These are phyloP conservation scores for Carex parvula DNA, from an alignment of 176 grass and related monocot genomes.

Conservation along the genomic window DNA sequence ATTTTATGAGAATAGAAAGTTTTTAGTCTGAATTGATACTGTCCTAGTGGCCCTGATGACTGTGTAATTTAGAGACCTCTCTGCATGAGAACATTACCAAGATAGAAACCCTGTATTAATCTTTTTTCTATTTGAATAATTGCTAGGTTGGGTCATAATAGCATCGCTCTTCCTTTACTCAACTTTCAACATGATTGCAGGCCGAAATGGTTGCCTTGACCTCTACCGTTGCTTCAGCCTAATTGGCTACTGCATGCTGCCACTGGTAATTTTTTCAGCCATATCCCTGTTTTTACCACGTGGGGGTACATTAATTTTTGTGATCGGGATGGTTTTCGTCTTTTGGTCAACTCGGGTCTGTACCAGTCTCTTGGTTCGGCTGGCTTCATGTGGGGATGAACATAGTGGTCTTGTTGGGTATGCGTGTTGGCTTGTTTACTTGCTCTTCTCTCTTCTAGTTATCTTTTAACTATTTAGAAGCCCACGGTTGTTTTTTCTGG, in stretches of 20 bases:
- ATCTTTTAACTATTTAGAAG: constrained; percentile 52
- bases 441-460: constrained; percentile 92
- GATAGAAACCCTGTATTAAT: not conserved
- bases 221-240: constrained; percentile 89
- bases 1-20: not conserved
- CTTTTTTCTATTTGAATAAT: not conserved
- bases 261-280: constrained; percentile 95
- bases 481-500: not conserved
- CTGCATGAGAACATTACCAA: not conserved
- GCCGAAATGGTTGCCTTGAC: constrained; percentile 73
- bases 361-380: constrained; percentile 61
- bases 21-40: not conserved
- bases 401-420: constrained; percentile 72
- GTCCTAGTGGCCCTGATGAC: no score
- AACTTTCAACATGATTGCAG: constrained; percentile 80
- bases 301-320: constrained; percentile 63
- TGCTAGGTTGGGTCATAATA: constrained; percentile 72
- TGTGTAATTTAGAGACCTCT: not conserved
- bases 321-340: constrained; percentile 64
- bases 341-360: constrained; percentile 86
- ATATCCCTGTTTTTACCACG: constrained; percentile 72
- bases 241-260: constrained; percentile 92
- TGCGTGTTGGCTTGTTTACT: constrained; percentile 87
- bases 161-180: constrained; percentile 84
- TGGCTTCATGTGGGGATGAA: constrained; percentile 77